Evolutionary conservation across 129 eudicot genomes (phyloP).

Genomic region (Tagetes erecta): DNA sequence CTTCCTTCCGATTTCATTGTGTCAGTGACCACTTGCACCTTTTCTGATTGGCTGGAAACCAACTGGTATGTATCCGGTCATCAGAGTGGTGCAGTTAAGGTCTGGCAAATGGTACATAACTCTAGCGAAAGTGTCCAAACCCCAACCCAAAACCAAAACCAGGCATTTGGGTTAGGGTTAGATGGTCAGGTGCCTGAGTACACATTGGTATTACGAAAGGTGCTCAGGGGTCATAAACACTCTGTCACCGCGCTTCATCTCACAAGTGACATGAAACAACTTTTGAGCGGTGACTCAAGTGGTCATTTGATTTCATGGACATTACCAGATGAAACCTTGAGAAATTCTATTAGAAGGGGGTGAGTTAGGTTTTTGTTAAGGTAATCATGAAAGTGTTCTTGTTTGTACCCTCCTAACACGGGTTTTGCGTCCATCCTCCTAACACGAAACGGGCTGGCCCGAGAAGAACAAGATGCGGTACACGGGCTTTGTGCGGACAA

Average conservation of each 20-base stretch:
- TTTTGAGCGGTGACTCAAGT: constrained; percentile 82
- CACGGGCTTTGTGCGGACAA: background rate
- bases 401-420: background rate
- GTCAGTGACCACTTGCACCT: constrained; percentile 73
- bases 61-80: constrained; percentile 97
- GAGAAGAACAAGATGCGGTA: constrained; percentile 14
- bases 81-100: constrained; percentile 94
- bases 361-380: constrained; percentile 26
- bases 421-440: constrained; percentile 22
- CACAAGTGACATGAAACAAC: constrained; percentile 78
- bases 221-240: constrained; percentile 76
- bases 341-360: constrained; percentile 63
- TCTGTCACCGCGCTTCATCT: constrained; percentile 85
- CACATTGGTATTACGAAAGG: constrained; percentile 71
- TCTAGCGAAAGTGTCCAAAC: constrained; percentile 45
- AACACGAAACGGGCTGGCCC: constrained; percentile 43
- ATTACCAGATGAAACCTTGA: constrained; percentile 74
- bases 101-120: constrained; percentile 89
- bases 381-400: background rate
- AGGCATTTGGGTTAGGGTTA: constrained; percentile 48
- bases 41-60: constrained; percentile 85
- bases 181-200: constrained; percentile 72
- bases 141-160: constrained; percentile 20
- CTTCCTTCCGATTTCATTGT: constrained; percentile 88
- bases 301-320: constrained; percentile 95